Base-by-base conservation (phyloP, 148 eudicot genomes). In the Silene conica region DNA sequence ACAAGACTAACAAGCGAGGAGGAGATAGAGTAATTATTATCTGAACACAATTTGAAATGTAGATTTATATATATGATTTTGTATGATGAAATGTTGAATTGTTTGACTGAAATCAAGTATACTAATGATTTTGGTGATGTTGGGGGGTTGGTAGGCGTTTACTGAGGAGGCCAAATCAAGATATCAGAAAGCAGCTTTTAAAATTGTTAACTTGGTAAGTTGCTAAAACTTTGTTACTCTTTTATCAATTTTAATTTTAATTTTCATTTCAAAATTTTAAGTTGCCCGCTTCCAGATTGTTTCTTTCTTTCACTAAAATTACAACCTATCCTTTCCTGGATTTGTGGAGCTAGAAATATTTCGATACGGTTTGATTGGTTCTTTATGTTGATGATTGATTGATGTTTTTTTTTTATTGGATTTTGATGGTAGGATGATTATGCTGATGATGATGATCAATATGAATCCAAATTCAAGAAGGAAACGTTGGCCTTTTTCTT, bases 111-210 rank as follows among this genome's bases (percentile, higher is more conserved):
- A 15, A 7, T 68, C 18, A 61, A 45, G n/a, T 74, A 52, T 38
- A 74, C 60, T 67, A 31, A 38, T 58, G 68, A 34, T 26, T 68
- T 70, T 64, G n/a, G 14, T 62, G 63, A 15, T 58, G 71, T 79
- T 71, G 76, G 75, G 73, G 81, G 84, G 71, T 76, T 81, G 80
- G 70, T 75, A 93, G 96, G 97, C 97, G 55, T 83, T 93, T 54
- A 89, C 79, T 50, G 98, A 93, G 78, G 98, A 93, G 82, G 97
- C 88, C 25, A 94, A 88, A 74, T 87, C 87, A n/a, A 86, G 97
- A 85, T 94, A 94, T 75, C 92, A 92, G 74, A 90, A 92, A 82
- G 98, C 97, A 8, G 78, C 73, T 21, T 87, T 94, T 74, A 95
- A 82, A 90, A 83, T 86, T 7, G 70, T 92, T 76, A 97, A 95